Base-by-base conservation (phyloP, 768 basidiomycete species). In the Saitozyma sp. region DNA sequence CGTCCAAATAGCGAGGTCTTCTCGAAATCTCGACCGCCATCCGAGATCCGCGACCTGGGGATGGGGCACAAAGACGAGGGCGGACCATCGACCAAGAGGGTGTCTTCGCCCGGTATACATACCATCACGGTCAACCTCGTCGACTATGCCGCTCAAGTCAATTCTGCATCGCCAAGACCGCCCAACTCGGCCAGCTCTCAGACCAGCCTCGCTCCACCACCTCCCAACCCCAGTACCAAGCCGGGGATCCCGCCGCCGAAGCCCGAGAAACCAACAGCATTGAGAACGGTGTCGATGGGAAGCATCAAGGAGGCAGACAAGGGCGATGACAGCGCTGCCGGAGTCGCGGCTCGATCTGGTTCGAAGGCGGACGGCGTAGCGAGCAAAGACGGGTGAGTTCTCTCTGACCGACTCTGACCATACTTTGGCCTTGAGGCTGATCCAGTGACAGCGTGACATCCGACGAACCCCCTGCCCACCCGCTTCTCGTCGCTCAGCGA, bases 81-180 rank as follows among this genome's bases (percentile, higher is more conserved):
- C 38, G 38, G 41, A 20, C 17, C 38, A 8, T 46, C n/a, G 45
- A 46, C 1, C n/a, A 11, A 46, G 45, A 16, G 38, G 9, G 29
- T 56, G 16, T 61, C 65, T 0, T 20, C 54, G 16, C 52, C 51
- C 37, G 20, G 45, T n/a, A 40, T 71, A 42, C 67, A 69, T 45
- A 71, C 68, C 16, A 66, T 74, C 54, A 69, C 73, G 0, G 55
- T 74, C n/a, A 74, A 74, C 51, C 59, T 74, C 49, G 62, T 66
- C 37, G 73, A 74, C 10, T 74, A 74, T 60, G 73, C 68, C 29
- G 49, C 63, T 9, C 58, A 49, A 13, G 55, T 29, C 29, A 29
- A 29, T 5, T 29, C 50, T 19, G 51, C 38, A 37, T 29, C 17
- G 48, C n/a, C 20, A 58, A 45, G 43, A 61, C 38, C 45, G 54